These are phyloP conservation scores for Paramecium octaurelia DNA, from an alignment of 73 alveolate species.

Conservation along the genomic window DNA sequence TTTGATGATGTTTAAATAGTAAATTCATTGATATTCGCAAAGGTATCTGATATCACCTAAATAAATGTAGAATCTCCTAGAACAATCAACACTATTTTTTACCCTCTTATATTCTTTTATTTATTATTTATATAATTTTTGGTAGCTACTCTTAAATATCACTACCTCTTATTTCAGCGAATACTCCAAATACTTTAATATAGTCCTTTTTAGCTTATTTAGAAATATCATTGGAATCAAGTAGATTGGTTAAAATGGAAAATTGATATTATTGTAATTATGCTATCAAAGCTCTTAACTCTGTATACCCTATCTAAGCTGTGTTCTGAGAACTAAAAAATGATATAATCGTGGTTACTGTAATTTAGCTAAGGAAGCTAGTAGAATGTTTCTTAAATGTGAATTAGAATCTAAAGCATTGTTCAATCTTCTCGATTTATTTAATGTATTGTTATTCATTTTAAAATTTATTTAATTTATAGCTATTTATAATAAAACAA, in stretches of 20 bases:
- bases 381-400: background rate
- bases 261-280: background rate
- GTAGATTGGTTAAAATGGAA: background rate
- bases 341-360: background rate
- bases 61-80: conserved; percentile 30
- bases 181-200: conserved; percentile 45
- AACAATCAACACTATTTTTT: background rate
- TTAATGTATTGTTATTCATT: background rate
- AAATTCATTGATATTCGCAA: conserved; percentile 45
- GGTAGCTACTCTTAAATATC: conserved; percentile 33
- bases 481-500: background rate
- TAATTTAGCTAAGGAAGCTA: background rate
- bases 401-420: background rate
- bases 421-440: background rate
- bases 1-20: background rate
- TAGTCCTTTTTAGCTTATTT: conserved; percentile 45
- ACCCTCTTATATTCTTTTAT: conserved; percentile 50
- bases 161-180: conserved; percentile 40
- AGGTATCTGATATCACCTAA: conserved; percentile 49
- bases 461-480: background rate
- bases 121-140: conserved; percentile 13
- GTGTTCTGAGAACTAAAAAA: background rate
- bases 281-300: background rate
- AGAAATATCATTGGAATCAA: conserved; percentile 6
- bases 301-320: background rate